Percentiles rank a stretch among this genome's conserved stretches.
Evolutionary conservation across 2,329 filamentous ascomycete species (phyloP).

Genomic region (Hortaea werneckii): DNA sequence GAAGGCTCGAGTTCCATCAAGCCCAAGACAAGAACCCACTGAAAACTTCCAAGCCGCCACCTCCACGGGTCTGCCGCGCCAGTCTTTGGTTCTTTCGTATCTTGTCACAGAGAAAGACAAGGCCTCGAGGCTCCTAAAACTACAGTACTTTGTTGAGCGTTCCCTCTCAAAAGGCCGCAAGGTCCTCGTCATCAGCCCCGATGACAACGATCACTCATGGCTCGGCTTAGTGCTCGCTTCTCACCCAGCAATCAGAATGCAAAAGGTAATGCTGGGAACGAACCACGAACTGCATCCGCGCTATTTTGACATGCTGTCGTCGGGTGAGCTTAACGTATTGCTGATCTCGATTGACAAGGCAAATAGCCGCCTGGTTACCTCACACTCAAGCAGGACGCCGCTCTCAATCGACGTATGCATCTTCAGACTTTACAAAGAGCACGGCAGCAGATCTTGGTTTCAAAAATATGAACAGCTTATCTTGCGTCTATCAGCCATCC

Average conservation of each 20-base stretch:
- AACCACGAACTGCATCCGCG: no score
- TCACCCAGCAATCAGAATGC: no score
- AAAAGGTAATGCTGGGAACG: no score
- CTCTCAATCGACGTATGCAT: neutral
- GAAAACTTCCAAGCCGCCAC: neutral
- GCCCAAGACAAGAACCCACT: neutral
- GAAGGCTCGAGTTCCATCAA: neutral
- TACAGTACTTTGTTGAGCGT: neutral
- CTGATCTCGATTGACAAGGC: no score
- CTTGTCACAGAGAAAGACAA: neutral
- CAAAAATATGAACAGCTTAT: neutral
- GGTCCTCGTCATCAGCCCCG: neutral
- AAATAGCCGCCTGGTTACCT: neutral
- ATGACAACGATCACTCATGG: neutral
- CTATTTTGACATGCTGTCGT: no score
- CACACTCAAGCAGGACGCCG: neutral
- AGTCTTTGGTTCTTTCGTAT: neutral
- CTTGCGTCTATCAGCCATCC: neutral
- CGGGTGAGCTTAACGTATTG: no score
- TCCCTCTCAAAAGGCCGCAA: neutral
- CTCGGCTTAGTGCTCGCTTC: no score
- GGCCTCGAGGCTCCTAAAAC: neutral
- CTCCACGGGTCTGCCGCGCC: no score
- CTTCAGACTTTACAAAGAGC: neutral
- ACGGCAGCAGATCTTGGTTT: neutral